Evolutionary conservation across 352 stramenopile species (phyloP).

Genomic region (Pythium rishiriense): DNA sequence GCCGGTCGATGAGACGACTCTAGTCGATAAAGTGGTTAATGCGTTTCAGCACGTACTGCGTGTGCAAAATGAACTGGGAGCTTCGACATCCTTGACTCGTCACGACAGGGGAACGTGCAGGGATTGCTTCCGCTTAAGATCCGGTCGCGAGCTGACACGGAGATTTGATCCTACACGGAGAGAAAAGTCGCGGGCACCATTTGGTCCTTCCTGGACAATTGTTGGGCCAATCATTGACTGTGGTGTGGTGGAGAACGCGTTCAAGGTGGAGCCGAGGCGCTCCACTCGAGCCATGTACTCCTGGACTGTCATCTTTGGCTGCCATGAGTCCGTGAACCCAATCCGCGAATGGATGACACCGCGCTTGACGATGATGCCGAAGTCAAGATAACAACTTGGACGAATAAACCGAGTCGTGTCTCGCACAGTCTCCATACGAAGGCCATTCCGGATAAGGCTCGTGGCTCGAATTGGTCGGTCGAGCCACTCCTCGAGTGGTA

Average conservation of each 20-base stretch:
- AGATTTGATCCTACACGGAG: background rate
- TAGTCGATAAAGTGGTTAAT: too few species aligned
- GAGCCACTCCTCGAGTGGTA: conserved; percentile 29
- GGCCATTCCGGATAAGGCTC: conserved; percentile 43
- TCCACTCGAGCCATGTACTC: conserved; percentile 27
- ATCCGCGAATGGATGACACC: conserved; percentile 27
- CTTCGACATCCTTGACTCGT: background rate
- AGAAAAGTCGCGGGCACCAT: background rate
- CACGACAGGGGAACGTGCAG: conserved; percentile 17
- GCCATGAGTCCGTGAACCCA: conserved; percentile 19
- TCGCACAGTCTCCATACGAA: conserved; percentile 39
- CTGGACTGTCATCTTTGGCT: conserved; percentile 22
- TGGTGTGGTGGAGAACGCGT: background rate
- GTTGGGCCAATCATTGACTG: background rate
- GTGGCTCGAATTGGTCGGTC: conserved; percentile 45
- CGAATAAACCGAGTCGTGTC: conserved; percentile 35
- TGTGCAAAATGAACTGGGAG: too few species aligned
- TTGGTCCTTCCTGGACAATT: background rate
- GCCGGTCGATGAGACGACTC: background rate
- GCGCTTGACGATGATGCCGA: conserved; percentile 39
- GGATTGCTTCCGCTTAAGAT: conserved; percentile 7
- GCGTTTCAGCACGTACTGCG: too few species aligned
- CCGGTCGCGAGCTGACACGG: background rate
- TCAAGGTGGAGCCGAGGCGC: background rate
- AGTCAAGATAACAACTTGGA: conserved; percentile 45